Base-by-base conservation (phyloP, 148 eudicot species). In the Chenopodium suecicum region DNA sequence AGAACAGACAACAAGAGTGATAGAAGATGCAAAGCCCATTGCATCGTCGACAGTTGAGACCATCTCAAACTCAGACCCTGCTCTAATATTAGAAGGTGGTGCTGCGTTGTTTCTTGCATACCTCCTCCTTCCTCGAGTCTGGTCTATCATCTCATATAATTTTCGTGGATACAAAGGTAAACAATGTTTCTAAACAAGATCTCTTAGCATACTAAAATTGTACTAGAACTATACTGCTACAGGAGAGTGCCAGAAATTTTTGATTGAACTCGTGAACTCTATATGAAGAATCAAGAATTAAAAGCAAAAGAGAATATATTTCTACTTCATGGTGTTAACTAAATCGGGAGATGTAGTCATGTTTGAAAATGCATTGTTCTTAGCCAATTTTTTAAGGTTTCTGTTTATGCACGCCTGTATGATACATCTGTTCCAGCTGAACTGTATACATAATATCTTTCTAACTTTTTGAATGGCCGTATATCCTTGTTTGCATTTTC, bases 101-200 rank as follows among this genome's bases (percentile, higher is more conserved):
- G 98, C 97, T 52, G 95, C 90, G 56, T 84, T 96, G 76, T 83
- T 91, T 77, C 78, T 96, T 65, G 92, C 90, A 13, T 94, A 92
- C 81, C 83, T 96, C 25, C 87, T 92, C 50, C 76, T 92, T 82
- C 99, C 99, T 82, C 93, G 95, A 32, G 82, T 96, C 68, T 85
- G 89, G 86, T 94, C 98, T 48, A 86, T 78, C 25, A 70, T 96
- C 78, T 87, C 97, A 80, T 96, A 89, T 82, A 91, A 79, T 86
- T 82, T 96, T 65, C 95, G 99, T 78, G 98, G 99, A 19, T 96
- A 90, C 86, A 90, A 94, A 86, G 99, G 99, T 96, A 86, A 76
- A 8, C 75, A 20, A 11, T 47, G 65, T 46, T 41, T 54, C 37
- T 50, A 16, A 37, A 4, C n/a, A 25, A 52, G 32, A 29, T 73